Conservation (phyloP, 192 early-diverging fungal genomes). For the Obelidium mucronatum region DNA sequence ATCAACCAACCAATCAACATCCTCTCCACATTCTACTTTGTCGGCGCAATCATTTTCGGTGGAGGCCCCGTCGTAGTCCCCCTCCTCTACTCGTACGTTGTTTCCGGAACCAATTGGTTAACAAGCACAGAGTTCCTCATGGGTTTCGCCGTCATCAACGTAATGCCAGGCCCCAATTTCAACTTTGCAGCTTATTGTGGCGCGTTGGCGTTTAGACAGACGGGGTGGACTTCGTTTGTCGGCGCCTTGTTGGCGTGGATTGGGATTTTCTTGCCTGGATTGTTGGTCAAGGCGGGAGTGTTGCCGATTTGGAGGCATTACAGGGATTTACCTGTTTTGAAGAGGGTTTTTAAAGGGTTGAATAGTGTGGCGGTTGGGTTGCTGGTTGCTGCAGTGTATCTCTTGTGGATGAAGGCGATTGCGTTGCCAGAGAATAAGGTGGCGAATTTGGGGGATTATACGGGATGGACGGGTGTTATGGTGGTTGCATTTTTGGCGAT, state of each 20-base stretch:
- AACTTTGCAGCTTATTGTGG: constrained; percentile 73
- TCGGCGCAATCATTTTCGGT: constrained; percentile 68
- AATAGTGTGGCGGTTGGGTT: constrained; percentile 72
- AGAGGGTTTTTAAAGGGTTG: constrained; percentile 62
- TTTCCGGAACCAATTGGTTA: constrained; percentile 53
- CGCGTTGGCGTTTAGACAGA: constrained; percentile 56
- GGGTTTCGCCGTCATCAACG: constrained; percentile 67
- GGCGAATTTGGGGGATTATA: constrained; percentile 1
- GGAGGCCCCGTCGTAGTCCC: constrained; percentile 72
- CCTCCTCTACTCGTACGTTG: constrained; percentile 54
- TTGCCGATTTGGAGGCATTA: constrained; percentile 69
- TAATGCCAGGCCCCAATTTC: constrained; percentile 68
- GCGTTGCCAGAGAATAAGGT: not conserved
- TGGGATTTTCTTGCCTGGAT: constrained; percentile 69
- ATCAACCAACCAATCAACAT: constrained; percentile 44
- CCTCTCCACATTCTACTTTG: constrained; percentile 63
- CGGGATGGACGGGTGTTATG: constrained; percentile 23
- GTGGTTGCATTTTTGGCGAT: constrained; percentile 22
- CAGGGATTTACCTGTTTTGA: constrained; percentile 48
- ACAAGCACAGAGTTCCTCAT: constrained; percentile 64
- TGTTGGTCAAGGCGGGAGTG: constrained; percentile 63
- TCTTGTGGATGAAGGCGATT: constrained; percentile 58
- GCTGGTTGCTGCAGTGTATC: constrained; percentile 66
- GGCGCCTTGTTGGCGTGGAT: constrained; percentile 62
- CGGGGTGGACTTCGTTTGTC: constrained; percentile 38